Base-by-base conservation (phyloP, 2,329 filamentous ascomycete genomes). In the Monosporascus sp. region DNA sequence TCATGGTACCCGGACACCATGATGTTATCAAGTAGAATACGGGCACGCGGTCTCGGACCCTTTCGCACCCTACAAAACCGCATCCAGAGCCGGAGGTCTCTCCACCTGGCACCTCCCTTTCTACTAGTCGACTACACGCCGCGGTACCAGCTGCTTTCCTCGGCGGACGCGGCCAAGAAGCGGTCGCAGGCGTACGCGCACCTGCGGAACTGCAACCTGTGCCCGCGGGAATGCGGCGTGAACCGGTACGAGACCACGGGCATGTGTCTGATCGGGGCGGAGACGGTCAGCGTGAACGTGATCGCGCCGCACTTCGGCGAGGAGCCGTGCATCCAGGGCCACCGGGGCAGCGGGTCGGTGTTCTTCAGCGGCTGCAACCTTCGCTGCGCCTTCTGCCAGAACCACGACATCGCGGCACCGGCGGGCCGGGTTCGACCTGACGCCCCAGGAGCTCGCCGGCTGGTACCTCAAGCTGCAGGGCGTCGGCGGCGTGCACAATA, bases 381-480 rank as follows among this genome's bases (percentile, higher is more conserved):
- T 57, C 77, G 87, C 37, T 94, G 90, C 66, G 83, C 88, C 24
- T 88, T 85, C 58, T 92, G 88, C 68, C 88, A 93, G 68, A 94
- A 94, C 67, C 81, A 90, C 66, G 89, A 93, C 62, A 95, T 95
- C 49, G 80, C 89, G 0, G 0, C 90, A 94, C 65, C 83, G 89
- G 68, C 80, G 83, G n/a, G 90, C 90, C 46, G 89, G 90, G 1
- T 87, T 90, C 70, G 86, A 92, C 60, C 73, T 94, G 31, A 88
- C 85, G 0, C 88, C 89, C 0, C 88, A 92, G 67, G 81, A 91
- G 65, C 78, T 96, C 5, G 90, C 80, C 5, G 85, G 88, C 50
- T 94, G 90, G 90, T 92, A 87, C 70, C 63, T 94, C 53, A 94
- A 94, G 72, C 74, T 95, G 44, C 89, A 94, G 67, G 78, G 89